Evolutionary conservation across 1,139 yeast species (phyloP).

Genomic region (Zygosaccharomyces pseudobailii): DNA sequence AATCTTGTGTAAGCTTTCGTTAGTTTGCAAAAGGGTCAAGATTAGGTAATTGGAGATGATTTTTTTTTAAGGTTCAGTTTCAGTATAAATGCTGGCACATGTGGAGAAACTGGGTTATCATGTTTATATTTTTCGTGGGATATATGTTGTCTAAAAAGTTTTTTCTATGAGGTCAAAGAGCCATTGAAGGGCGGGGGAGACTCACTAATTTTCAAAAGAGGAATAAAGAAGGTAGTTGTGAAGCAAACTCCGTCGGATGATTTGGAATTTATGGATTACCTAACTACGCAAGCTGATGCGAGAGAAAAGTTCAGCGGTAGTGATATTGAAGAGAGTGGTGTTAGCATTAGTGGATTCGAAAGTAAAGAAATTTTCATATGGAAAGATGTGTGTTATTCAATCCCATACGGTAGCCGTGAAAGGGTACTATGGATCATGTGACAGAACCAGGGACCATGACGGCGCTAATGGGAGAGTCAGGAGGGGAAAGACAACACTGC

Average conservation of each 20-base stretch:
- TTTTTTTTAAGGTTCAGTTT: constrained; percentile 36
- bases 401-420: too few relatives aligned
- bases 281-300: not conserved
- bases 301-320: too few relatives aligned
- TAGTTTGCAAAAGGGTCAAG: constrained; percentile 38
- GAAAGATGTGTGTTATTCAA: constrained; percentile 41
- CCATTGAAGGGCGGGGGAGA: constrained; percentile 41
- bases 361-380: constrained; percentile 46
- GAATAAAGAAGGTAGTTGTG: constrained; percentile 14
- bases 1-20: constrained; percentile 49
- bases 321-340: constrained; percentile 36
- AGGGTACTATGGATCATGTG: too few relatives aligned
- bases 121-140: constrained; percentile 33
- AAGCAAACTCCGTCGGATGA: not conserved
- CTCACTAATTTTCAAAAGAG: constrained; percentile 37
- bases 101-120: constrained; percentile 45
- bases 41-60: constrained; percentile 31
- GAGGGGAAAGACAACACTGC: constrained; percentile 57
- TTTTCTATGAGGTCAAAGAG: constrained; percentile 38
- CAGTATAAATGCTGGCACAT: constrained; percentile 37
- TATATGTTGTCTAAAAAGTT: constrained; percentile 32
- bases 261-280: not conserved
- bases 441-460: constrained; percentile 51
- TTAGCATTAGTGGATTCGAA: constrained; percentile 29
- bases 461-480: constrained; percentile 58